Evolutionary conservation across 2,329 filamentous ascomycete genomes (phyloP).

Genomic region (Fusarium decemcellulare): DNA sequence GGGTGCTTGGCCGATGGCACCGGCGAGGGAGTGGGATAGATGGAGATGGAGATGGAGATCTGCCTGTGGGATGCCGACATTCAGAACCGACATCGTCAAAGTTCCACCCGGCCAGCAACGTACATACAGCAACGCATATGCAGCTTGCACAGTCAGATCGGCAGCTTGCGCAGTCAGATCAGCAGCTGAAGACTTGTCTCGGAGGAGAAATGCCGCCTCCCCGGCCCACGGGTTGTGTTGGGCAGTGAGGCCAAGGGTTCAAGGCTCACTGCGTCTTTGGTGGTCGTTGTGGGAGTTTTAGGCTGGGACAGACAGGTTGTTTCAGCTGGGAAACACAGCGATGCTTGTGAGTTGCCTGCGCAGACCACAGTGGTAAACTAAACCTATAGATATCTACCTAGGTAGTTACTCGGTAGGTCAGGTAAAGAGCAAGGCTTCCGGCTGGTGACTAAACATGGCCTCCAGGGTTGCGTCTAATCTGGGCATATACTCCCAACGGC

Average conservation of each 20-base stretch:
- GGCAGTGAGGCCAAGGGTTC: slow-evolving; percentile 17
- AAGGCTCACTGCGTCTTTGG: not conserved
- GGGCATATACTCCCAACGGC: too few relatives aligned
- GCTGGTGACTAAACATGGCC: too few relatives aligned
- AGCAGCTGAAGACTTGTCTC: slow-evolving; percentile 3
- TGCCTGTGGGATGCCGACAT: slow-evolving; percentile 4
- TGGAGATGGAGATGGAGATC: not conserved
- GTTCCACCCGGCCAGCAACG: not conserved
- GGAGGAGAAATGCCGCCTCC: slow-evolving; percentile 6
- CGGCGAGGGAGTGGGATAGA: not conserved
- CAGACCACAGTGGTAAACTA: not conserved
- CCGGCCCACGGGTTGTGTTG: slow-evolving; percentile 1
- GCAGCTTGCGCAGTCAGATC: not conserved
- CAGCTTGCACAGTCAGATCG: not conserved
- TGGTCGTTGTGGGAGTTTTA: not conserved
- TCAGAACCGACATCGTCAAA: not conserved
- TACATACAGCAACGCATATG: slow-evolving; percentile 1
- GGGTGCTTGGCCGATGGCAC: not conserved
- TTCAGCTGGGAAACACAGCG: slow-evolving; percentile 4
- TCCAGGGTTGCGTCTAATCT: too few relatives aligned
- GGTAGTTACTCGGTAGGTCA: too few relatives aligned
- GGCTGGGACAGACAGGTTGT: slow-evolving; percentile 8
- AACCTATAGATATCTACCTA: too few relatives aligned
- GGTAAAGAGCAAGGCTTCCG: too few relatives aligned
- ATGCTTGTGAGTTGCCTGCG: not conserved